These are phyloP conservation scores for Pleurotus sapidus DNA, from an alignment of 768 basidiomycete genomes.

Conservation along the genomic window DNA sequence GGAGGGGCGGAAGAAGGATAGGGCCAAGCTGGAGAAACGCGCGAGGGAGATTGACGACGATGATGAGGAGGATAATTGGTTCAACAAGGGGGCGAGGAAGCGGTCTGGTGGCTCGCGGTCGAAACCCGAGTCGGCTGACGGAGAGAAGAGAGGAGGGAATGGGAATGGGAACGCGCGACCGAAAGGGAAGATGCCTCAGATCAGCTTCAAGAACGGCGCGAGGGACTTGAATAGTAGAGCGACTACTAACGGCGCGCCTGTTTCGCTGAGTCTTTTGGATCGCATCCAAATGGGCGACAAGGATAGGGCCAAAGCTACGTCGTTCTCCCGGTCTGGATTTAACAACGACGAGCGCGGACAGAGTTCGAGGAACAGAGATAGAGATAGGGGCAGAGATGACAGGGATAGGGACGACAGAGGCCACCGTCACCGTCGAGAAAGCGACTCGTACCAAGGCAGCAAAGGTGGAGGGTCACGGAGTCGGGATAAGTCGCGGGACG, in stretches of 20 bases:
- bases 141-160: slow-evolving; percentile 8
- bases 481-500: not conserved
- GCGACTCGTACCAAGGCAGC: not conserved
- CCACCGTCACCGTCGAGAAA: slow-evolving; percentile 3
- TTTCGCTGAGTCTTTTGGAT: slow-evolving; percentile 34
- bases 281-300: slow-evolving; percentile 18
- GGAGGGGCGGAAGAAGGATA: slow-evolving; percentile 60
- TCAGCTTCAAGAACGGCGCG: slow-evolving; percentile 14
- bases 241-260: slow-evolving; percentile 19
- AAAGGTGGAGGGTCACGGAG: not conserved
- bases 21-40: slow-evolving; percentile 49
- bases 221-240: slow-evolving; percentile 25
- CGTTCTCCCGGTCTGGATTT: not conserved
- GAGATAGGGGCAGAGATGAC: slow-evolving; percentile 13
- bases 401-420: slow-evolving; percentile 11
- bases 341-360: slow-evolving; percentile 5
- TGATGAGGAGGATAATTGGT: slow-evolving; percentile 68
- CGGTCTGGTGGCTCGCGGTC: slow-evolving; percentile 13
- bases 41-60: slow-evolving; percentile 39
- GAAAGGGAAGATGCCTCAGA: not conserved
- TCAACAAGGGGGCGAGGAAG: slow-evolving; percentile 34
- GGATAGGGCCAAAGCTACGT: slow-evolving; percentile 10
- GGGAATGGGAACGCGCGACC: slow-evolving; percentile 6
- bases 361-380: slow-evolving; percentile 15
- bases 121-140: slow-evolving; percentile 3